Evolutionary conservation across 169 alveolate genomes (phyloP).

Genomic region (Plasmodium coatneyi): DNA sequence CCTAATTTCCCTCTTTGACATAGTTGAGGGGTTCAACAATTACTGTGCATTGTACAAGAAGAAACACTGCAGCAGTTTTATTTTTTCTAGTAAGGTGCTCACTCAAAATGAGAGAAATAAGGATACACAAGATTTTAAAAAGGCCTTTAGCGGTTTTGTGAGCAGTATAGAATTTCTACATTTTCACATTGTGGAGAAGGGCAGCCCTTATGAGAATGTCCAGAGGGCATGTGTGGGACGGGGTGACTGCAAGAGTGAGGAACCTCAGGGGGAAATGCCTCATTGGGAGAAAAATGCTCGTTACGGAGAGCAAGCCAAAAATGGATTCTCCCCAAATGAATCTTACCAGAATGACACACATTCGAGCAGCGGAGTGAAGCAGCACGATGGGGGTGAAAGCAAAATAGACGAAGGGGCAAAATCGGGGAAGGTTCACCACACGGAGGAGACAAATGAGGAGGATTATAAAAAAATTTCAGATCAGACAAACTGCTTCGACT

Average conservation of each 20-base stretch:
- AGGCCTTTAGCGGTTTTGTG: conserved; percentile 20
- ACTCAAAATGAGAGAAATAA: conserved; percentile 37
- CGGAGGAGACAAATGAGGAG: not conserved
- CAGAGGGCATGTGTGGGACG: not conserved
- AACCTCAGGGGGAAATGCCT: not conserved
- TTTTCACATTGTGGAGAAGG: conserved; percentile 8
- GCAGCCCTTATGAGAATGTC: not conserved
- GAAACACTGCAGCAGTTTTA: conserved; percentile 4
- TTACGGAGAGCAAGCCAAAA: not conserved
- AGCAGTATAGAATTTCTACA: conserved; percentile 9
- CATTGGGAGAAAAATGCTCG: not conserved
- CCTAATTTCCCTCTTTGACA: conserved; percentile 31
- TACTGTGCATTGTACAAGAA: conserved; percentile 41
- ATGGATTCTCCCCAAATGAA: not conserved
- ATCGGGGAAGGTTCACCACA: not conserved
- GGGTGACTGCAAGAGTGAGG: not conserved
- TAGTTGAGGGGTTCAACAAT: conserved; percentile 47
- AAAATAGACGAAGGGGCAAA: not conserved
- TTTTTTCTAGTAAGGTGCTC: conserved; percentile 18
- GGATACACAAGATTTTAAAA: conserved; percentile 11
- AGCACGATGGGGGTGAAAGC: not conserved
- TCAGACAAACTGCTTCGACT: not conserved
- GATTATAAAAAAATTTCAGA: not conserved
- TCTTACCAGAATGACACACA: not conserved
- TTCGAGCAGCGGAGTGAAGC: not conserved